These are phyloP conservation scores for Penicillium cinerascens DNA, from an alignment of 495 filamentous ascomycete species.

Conservation along the genomic window DNA sequence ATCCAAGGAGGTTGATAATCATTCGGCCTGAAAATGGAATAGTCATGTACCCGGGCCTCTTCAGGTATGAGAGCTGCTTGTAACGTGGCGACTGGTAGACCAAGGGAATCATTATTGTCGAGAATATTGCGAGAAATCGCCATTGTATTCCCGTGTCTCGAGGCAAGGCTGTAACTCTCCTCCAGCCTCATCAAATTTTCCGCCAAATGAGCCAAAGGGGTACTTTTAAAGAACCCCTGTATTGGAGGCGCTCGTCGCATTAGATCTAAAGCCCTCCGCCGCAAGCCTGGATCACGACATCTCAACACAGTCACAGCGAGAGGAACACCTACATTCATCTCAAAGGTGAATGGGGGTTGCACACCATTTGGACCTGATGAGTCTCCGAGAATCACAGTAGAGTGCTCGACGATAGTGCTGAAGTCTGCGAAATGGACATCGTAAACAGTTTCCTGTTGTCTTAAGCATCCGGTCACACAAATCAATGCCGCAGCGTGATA, in stretches of 20 bases:
- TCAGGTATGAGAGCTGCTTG: constrained; percentile 19
- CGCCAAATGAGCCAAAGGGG: constrained; percentile 8
- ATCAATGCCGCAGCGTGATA: constrained; percentile 11
- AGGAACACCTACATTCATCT: constrained; percentile 31
- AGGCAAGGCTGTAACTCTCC: constrained; percentile 6
- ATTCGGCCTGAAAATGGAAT: constrained; percentile 20
- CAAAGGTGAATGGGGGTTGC: constrained; percentile 36
- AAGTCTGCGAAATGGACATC: constrained; percentile 28
- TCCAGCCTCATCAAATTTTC: constrained; percentile 29
- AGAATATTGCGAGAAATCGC: too few species aligned
- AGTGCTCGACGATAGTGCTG: constrained; percentile 28
- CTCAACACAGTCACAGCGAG: constrained; percentile 30
- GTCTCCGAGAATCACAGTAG: constrained; percentile 11
- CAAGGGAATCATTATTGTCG: too few species aligned
- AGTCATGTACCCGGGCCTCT: constrained; percentile 28
- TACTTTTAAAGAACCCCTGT: constrained; percentile 28
- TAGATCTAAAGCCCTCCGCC: constrained; percentile 28
- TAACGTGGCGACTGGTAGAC: background rate
- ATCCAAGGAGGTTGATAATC: constrained; percentile 19
- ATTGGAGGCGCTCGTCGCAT: constrained; percentile 24
- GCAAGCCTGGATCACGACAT: constrained; percentile 31
- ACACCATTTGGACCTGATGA: constrained; percentile 16
- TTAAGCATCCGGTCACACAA: constrained; percentile 5
- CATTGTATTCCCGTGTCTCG: background rate
- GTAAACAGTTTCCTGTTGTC: constrained; percentile 10